Evolutionary conservation across 225 moss, liverwort and hornwort genomes (phyloP).

Genomic region (Sphagnum contortum): DNA sequence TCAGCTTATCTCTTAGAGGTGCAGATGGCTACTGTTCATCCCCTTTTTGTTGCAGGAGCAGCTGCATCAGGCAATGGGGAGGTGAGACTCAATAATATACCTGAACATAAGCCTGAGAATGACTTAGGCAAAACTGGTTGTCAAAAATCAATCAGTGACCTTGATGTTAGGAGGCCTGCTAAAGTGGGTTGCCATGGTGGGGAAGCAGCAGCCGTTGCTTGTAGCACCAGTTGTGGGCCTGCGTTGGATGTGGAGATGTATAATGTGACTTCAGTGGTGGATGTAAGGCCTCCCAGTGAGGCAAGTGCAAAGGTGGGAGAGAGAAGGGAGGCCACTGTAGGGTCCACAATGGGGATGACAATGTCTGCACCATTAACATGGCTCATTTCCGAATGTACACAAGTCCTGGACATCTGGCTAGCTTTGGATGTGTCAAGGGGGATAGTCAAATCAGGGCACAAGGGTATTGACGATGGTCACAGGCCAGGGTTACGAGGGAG

Average conservation of each 20-base stretch:
- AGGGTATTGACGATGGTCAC: conserved; percentile 40
- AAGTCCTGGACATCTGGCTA: conserved; percentile 66
- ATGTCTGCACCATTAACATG: conserved; percentile 46
- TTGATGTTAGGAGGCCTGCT: conserved; percentile 32
- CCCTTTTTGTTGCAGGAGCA: conserved; percentile 74
- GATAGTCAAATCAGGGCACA: conserved; percentile 51
- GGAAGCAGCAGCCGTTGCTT: conserved; percentile 30
- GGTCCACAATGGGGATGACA: conserved; percentile 13
- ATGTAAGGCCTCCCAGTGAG: conserved; percentile 20
- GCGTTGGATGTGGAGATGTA: conserved; percentile 71
- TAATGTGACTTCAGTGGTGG: conserved; percentile 41
- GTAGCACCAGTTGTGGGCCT: conserved; percentile 19
- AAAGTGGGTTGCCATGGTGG: conserved; percentile 39
- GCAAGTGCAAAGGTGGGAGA: conserved; percentile 17
- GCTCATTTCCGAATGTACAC: conserved; percentile 64
- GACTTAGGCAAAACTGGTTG: conserved; percentile 12
- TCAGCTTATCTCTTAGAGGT: conserved; percentile 59
- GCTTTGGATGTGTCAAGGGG: conserved; percentile 64
- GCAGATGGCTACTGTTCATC: conserved; percentile 71
- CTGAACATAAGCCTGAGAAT: conserved; percentile 18
- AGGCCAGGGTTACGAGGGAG: conserved; percentile 42
- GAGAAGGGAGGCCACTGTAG: conserved; percentile 9
- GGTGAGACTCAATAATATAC: conserved; percentile 22
- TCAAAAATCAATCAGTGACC: conserved; percentile 16
- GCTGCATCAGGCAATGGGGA: conserved; percentile 30